A percentile compares a stretch with the other conserved stretches of the same genome.
These are phyloP conservation scores for Diaporthe citri DNA, from an alignment of 2,329 filamentous ascomycete genomes.

Conservation along the genomic window DNA sequence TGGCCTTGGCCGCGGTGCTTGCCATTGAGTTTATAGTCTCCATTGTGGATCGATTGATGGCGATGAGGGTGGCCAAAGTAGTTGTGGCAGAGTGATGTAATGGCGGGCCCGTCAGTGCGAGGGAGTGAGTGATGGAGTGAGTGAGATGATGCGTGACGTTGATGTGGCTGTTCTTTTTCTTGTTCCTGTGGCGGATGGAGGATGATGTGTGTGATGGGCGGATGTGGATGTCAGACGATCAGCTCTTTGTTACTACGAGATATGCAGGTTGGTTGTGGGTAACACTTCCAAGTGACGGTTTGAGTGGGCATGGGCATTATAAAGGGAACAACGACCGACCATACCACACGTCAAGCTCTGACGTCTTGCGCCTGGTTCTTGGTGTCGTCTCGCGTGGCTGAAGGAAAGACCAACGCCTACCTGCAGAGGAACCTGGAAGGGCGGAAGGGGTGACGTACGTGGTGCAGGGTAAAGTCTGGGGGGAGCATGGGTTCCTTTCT, in stretches of 20 bases:
- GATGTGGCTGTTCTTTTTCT: neutral
- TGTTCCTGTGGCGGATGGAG: neutral
- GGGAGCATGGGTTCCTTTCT: constrained; percentile 15
- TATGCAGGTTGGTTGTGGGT: constrained; percentile 19
- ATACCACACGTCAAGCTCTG: neutral
- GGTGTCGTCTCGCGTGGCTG: neutral
- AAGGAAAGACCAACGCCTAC: constrained; percentile 1
- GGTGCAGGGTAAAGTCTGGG: constrained; percentile 9
- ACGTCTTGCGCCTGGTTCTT: constrained; percentile 28
- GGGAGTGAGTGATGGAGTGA: neutral
- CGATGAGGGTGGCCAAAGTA: neutral
- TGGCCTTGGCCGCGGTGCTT: constrained; percentile 59
- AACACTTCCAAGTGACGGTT: neutral
- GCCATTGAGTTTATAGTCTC: constrained; percentile 73
- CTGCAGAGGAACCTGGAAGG: constrained; percentile 9
- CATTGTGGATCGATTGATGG: constrained; percentile 58
- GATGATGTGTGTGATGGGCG: neutral
- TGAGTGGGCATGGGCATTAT: constrained; percentile 34
- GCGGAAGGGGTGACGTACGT: constrained; percentile 23
- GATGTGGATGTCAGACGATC: neutral
- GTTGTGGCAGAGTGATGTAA: constrained; percentile 10
- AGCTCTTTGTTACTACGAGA: constrained; percentile 11
- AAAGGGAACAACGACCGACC: constrained; percentile 8
- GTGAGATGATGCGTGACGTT: constrained; percentile 28
- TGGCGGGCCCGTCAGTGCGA: neutral